Evolutionary conservation across 495 filamentous ascomycete genomes (phyloP).

Genomic region (Aspergillus bridgeri): DNA sequence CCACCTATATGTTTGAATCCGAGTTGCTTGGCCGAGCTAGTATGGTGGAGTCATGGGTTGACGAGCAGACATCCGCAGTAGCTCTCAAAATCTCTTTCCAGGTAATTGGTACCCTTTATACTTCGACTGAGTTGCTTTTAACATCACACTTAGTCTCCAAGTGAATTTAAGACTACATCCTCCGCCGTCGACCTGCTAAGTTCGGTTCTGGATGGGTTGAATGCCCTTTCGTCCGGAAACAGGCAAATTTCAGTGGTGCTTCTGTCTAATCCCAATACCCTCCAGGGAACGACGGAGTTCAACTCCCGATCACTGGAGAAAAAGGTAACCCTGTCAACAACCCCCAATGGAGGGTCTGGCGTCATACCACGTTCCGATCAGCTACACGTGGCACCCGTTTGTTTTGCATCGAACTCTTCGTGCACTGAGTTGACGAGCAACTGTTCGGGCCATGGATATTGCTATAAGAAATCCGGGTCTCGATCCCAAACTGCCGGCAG

Average conservation of each 20-base stretch:
- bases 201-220: constrained; percentile 21
- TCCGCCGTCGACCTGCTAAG: constrained; percentile 14
- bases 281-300: neutral
- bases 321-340: neutral
- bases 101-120: constrained; percentile 18
- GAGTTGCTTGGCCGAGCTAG: constrained; percentile 20
- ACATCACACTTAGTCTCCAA: constrained; percentile 7
- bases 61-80: constrained; percentile 14
- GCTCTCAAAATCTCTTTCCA: constrained; percentile 24
- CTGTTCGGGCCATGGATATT: constrained; percentile 74
- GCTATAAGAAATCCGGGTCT: constrained; percentile 56
- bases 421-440: constrained; percentile 62
- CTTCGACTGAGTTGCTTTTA: neutral
- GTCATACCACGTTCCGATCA: neutral
- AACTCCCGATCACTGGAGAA: constrained; percentile 2
- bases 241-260: constrained; percentile 25
- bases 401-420: constrained; percentile 58
- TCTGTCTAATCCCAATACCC: constrained; percentile 8
- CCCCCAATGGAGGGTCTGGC: neutral
- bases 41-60: constrained; percentile 27
- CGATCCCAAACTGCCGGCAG: constrained; percentile 27
- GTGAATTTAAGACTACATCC: neutral
- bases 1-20: constrained; percentile 5
- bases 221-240: constrained; percentile 12
- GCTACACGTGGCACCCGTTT: constrained; percentile 36